Evolutionary conservation across 176 grass and related monocot genomes (phyloP).

Genomic region (Oryza rufipogon): DNA sequence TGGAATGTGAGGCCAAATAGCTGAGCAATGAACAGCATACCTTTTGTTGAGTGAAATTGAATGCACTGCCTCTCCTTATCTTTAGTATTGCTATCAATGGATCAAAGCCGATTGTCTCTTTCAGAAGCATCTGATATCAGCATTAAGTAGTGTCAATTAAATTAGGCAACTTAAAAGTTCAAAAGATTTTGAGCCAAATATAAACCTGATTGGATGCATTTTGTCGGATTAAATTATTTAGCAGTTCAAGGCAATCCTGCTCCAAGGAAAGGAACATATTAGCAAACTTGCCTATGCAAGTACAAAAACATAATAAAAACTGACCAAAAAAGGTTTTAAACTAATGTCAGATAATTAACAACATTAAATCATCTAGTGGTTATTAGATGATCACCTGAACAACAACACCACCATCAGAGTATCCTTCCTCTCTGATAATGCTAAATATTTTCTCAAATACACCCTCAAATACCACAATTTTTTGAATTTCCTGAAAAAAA

Average conservation of each 20-base stretch:
- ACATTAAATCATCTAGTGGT: constrained; percentile 17
- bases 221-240: constrained; percentile 93
- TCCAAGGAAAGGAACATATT: constrained; percentile 43
- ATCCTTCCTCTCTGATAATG: constrained; percentile 96
- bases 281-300: constrained; percentile 16
- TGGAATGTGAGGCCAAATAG: constrained; percentile 17
- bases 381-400: constrained; percentile 76
- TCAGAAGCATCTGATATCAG: constrained; percentile 84
- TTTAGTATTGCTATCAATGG: constrained; percentile 95
- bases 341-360: constrained; percentile 12
- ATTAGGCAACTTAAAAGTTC: constrained; percentile 31
- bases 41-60: constrained; percentile 99
- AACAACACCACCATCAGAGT: constrained; percentile 98
- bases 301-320: constrained; percentile 32
- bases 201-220: constrained; percentile 92
- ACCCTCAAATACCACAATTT: constrained; percentile 98
- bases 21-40: constrained; percentile 38
- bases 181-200: constrained; percentile 34
- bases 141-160: constrained; percentile 42
- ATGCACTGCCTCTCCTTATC: constrained; percentile 96
- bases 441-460: constrained; percentile 99
- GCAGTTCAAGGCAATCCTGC: constrained; percentile 95
- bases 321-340: not conserved
- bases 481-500: constrained; percentile 94
- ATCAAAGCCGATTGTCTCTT: constrained; percentile 97